phyloP scores from a whole-genome alignment of 805 yeast species.

The Yarrowia bubula region DNA sequence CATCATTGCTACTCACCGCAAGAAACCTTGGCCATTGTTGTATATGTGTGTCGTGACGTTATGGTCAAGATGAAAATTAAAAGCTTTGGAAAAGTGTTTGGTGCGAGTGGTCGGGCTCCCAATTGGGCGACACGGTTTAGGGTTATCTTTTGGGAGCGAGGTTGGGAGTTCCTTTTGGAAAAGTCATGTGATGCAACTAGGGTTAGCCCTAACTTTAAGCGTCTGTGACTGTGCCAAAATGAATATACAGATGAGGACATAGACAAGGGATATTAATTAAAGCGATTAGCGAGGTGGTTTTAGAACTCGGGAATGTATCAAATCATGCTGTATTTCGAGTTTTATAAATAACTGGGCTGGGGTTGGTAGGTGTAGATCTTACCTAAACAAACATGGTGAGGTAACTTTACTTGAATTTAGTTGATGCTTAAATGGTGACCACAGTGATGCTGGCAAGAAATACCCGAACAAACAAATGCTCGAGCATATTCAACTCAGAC shows the following conservation, averaged over 20 bases:
- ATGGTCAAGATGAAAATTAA: slow-evolving; percentile 24
- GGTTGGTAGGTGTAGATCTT: no score
- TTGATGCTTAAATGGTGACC: no score
- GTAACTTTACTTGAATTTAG: no score
- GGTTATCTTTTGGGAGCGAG: not conserved
- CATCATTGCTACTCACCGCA: slow-evolving; percentile 46
- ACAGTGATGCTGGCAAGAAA: no score
- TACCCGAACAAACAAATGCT: no score
- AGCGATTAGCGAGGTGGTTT: no score
- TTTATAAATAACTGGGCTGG: no score
- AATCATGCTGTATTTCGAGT: no score
- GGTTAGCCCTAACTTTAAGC: slow-evolving; percentile 21
- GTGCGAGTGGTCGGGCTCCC: slow-evolving; percentile 16
- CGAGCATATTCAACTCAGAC: no score
- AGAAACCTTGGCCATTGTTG: slow-evolving; percentile 62
- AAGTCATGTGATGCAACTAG: not conserved
- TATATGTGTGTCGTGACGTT: slow-evolving; percentile 21
- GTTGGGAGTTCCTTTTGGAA: slow-evolving; percentile 13
- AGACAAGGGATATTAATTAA: no score
- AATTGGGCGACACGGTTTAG: slow-evolving; percentile 11
- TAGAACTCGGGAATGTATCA: no score
- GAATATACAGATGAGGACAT: not conserved
- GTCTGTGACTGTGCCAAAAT: not conserved
- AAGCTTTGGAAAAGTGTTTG: slow-evolving; percentile 18
- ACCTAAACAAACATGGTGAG: no score